A percentile compares a stretch with the other conserved stretches of the same genome.
Evolutionary conservation across 257 asterid species (phyloP).

Genomic region (Gardenia jasminoides): DNA sequence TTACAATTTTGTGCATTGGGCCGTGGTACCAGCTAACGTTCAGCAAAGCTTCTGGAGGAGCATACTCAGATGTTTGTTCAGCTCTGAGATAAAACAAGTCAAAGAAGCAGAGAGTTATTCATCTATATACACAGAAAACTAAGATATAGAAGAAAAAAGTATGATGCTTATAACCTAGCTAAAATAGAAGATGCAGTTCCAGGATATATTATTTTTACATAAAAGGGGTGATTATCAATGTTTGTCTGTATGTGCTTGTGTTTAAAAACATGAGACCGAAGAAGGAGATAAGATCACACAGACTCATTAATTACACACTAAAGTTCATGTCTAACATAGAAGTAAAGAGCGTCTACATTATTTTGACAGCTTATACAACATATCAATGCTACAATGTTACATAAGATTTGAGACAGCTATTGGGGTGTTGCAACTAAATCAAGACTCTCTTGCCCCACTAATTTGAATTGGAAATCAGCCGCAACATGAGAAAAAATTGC

Average conservation of each 20-base stretch:
- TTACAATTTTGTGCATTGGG: slow-evolving; percentile 54
- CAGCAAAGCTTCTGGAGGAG: slow-evolving; percentile 95
- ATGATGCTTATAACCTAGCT: neutral
- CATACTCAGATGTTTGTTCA: slow-evolving; percentile 86
- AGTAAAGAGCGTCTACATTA: neutral
- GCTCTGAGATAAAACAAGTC: slow-evolving; percentile 42
- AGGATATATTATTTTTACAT: neutral
- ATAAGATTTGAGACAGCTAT: neutral
- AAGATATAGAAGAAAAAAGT: neutral
- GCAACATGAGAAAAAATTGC: neutral
- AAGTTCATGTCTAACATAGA: neutral
- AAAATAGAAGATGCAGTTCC: neutral
- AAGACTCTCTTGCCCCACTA: neutral
- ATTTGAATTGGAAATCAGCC: neutral
- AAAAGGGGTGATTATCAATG: neutral
- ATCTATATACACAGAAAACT: neutral
- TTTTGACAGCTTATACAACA: neutral
- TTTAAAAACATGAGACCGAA: neutral
- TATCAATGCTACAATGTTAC: neutral
- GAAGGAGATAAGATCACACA: neutral
- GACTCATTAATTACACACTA: neutral
- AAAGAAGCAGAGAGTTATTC: neutral
- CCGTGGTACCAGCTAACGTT: slow-evolving; percentile 87
- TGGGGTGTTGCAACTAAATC: neutral
- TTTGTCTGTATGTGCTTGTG: neutral